Base-by-base conservation (phyloP, 2,329 filamentous ascomycete genomes). In the Cercospora zeina region DNA sequence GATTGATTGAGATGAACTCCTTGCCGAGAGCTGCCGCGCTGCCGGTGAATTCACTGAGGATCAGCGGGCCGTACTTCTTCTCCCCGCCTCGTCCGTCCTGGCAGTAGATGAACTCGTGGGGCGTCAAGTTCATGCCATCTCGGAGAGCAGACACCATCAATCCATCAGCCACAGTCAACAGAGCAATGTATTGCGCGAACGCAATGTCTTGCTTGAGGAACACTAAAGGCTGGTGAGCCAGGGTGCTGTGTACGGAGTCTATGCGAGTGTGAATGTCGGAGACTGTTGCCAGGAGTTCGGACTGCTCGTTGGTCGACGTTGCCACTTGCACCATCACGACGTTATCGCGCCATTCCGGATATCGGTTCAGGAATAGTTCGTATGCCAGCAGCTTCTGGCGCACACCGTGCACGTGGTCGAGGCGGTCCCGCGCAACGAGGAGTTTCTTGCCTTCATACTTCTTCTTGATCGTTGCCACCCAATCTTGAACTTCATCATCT, bases 91-190 rank as follows among this genome's bases (percentile, higher is more conserved):
- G 85, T 42, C 93, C 93, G 71, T 97, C 93, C 73, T 97, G 93
- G 72, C 93, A 97, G 68, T 91, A 90, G 34, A 97, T 84, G 72
- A 92, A 97, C 74, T 97, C 93, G 74, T 97, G 95, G 5, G 90
- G 93, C 0, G 93, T 97, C 60, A 97, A 78, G 74, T 97, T 97
- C 95, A 97, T 97, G 65, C 93, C 93, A 75, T 97, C 93, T 57
- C 95, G 91, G 70, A 97, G 87, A 73, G 91, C 96, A 1, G 93
- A 96, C 71, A 97, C 95, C 85, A 97, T 95, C 54, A 97, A 81
- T 2, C 89, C 90, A 77, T 97, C 93, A 1, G 93, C 95, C 57
- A 96, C 88, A 2, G 91, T 91, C 51, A 97, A 83, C 7, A 97
- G 81, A 1, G 93, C 93, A n/a, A 97, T 83, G 71, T 97, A 97